Percentiles rank a stretch among this genome's conserved stretches.
Evolutionary conservation across 2,329 filamentous ascomycete species (phyloP).

Genomic region (Fusarium nematophilum): DNA sequence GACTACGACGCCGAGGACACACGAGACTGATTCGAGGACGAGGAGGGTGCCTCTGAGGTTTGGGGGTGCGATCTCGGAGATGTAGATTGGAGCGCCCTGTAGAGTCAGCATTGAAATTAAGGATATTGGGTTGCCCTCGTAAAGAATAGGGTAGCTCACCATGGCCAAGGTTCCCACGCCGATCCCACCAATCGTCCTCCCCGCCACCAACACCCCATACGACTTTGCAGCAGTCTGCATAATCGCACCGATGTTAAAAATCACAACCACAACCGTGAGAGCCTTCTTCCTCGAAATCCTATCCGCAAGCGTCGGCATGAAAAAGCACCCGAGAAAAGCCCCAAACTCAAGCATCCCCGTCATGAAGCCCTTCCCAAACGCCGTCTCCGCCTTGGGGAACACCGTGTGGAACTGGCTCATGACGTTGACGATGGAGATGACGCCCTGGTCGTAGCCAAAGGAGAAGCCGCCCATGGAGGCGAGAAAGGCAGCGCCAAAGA

Average conservation of each 20-base stretch:
- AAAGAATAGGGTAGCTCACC: too few species aligned
- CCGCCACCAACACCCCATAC: constrained; percentile 61
- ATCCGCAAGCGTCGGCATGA: constrained; percentile 18
- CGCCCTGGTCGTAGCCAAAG: constrained; percentile 50
- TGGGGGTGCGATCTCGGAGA: constrained; percentile 45
- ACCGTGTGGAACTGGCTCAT: constrained; percentile 55
- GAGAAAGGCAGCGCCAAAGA: constrained; percentile 55
- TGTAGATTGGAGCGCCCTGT: constrained; percentile 40
- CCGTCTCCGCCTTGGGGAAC: constrained; percentile 48
- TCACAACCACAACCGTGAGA: constrained; percentile 60
- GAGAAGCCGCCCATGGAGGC: too few species aligned
- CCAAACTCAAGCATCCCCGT: constrained; percentile 45
- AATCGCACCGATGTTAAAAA: constrained; percentile 66
- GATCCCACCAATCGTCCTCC: constrained; percentile 66
- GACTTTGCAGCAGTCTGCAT: constrained; percentile 63
- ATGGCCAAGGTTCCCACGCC: constrained; percentile 63
- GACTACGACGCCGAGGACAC: constrained; percentile 47
- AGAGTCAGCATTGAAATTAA: too few species aligned
- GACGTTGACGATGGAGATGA: constrained; percentile 55
- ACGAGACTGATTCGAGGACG: constrained; percentile 47
- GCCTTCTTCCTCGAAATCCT: constrained; percentile 63
- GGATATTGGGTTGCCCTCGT: too few species aligned
- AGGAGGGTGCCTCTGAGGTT: constrained; percentile 45
- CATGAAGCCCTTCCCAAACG: constrained; percentile 38
- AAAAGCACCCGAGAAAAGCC: constrained; percentile 23